These are phyloP conservation scores for Leccinellum luteum DNA, from an alignment of 768 basidiomycete species.

Conservation along the genomic window DNA sequence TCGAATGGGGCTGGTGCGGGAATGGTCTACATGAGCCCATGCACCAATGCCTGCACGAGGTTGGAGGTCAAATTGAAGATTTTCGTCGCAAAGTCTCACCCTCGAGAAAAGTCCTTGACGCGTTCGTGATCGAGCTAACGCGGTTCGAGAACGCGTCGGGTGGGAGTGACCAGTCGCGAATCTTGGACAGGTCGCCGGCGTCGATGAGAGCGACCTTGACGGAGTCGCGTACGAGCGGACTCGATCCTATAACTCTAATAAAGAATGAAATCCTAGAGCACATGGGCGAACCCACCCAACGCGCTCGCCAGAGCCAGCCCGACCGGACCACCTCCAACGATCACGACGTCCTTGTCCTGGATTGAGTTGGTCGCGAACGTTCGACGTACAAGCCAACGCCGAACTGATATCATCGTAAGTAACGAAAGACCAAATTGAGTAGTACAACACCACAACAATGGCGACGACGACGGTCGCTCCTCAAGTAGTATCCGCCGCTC, in stretches of 20 bases:
- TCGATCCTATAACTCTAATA: conserved; percentile 45
- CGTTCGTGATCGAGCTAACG: conserved; percentile 81
- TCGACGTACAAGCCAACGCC: conserved; percentile 3
- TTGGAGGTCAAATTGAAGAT: neutral
- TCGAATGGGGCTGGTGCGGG: conserved; percentile 69
- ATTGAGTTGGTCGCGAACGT: conserved; percentile 19
- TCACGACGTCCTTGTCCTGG: conserved; percentile 79
- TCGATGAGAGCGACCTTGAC: conserved; percentile 75
- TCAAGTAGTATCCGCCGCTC: conserved; percentile 71
- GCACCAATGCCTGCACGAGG: conserved; percentile 63
- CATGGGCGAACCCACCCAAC: conserved; percentile 52
- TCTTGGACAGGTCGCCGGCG: conserved; percentile 68
- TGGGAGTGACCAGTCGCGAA: conserved; percentile 62
- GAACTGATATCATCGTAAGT: neutral
- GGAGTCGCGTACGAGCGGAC: conserved; percentile 46
- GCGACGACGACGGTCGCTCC: conserved; percentile 48
- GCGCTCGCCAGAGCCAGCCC: conserved; percentile 89
- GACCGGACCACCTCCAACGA: conserved; percentile 92
- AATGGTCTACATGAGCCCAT: conserved; percentile 74
- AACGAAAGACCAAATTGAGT: neutral
- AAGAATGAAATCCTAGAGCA: neutral
- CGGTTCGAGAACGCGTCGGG: conserved; percentile 70
- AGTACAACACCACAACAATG: neutral
- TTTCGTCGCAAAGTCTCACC: conserved; percentile 37
- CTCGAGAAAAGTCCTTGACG: conserved; percentile 63